Conservation (phyloP, 306 rosid genomes). For the Hylodesmum podocarpum region DNA sequence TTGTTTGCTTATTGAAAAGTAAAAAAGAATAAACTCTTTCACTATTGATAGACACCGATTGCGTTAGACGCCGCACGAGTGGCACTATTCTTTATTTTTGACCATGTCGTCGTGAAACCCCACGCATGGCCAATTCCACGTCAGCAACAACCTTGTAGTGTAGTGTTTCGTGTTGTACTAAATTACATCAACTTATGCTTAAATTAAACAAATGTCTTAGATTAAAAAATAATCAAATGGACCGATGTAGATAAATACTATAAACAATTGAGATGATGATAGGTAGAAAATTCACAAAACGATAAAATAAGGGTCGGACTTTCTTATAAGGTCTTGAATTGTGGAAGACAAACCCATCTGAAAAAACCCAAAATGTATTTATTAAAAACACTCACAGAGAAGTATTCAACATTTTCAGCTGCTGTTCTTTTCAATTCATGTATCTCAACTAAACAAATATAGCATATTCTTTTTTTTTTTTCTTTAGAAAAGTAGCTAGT, state of each 20-base stretch:
- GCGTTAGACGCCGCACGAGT: constrained; percentile 46
- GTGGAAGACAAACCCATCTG: constrained; percentile 32
- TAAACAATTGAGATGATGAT: constrained; percentile 21
- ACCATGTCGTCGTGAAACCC: constrained; percentile 21
- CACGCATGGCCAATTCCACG: constrained; percentile 33
- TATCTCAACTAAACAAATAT: background rate
- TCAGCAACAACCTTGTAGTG: constrained; percentile 25
- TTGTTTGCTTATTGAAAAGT: too few relatives aligned
- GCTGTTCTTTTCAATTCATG: background rate
- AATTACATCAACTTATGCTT: background rate
- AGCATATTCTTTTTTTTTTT: background rate
- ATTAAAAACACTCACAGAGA: background rate
- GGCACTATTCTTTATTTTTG: constrained; percentile 24
- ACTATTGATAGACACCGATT: background rate
- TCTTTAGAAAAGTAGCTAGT: too few relatives aligned
- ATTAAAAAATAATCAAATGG: background rate
- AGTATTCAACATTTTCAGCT: constrained; percentile 32
- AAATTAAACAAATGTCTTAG: background rate
- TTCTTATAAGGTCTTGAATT: constrained; percentile 23
- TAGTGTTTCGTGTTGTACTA: constrained; percentile 29
- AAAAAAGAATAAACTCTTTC: background rate
- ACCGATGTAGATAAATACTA: background rate
- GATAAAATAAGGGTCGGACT: constrained; percentile 54
- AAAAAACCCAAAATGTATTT: background rate
- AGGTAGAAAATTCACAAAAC: constrained; percentile 36